A percentile compares a stretch with the other conserved stretches of the same genome.
Conservation (phyloP, 2,329 filamentous ascomycete genomes). For the Balansia obtecta region DNA sequence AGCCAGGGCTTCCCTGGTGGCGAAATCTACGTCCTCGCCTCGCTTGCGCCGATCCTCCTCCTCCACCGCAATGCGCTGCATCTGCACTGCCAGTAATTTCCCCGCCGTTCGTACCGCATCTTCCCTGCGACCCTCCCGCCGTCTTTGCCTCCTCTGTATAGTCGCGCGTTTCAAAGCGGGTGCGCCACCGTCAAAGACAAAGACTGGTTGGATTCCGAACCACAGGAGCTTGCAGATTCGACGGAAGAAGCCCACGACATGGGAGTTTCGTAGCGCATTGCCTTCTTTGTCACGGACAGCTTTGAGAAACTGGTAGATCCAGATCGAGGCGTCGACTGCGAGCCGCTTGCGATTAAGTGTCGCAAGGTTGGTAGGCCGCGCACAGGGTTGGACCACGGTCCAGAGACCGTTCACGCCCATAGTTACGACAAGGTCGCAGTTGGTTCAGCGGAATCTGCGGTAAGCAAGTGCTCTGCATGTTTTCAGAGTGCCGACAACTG, state of each 20-base stretch:
- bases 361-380: conserved; percentile 88
- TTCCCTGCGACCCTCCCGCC: conserved; percentile 78
- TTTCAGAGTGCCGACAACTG: not conserved
- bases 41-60: conserved; percentile 55
- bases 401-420: conserved; percentile 99
- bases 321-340: conserved; percentile 95
- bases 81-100: conserved; percentile 83
- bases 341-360: conserved; percentile 93
- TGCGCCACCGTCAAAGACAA: conserved; percentile 95
- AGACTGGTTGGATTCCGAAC: conserved; percentile 91
- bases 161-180: conserved; percentile 86
- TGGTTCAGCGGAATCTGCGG: not conserved
- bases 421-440: conserved; percentile 5
- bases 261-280: conserved; percentile 88
- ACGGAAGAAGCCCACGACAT: conserved; percentile 95
- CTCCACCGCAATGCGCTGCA: conserved; percentile 82
- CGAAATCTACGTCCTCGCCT: conserved; percentile 31
- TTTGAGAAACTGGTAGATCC: conserved; percentile 99
- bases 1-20: conserved; percentile 23
- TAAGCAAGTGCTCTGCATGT: not conserved
- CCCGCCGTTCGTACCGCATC: conserved; percentile 88
- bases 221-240: conserved; percentile 96
- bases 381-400: conserved; percentile 91
- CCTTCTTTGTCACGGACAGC: conserved; percentile 97
- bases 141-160: conserved; percentile 62